Percentiles rank a stretch among this genome's conserved stretches.
Evolutionary conservation across 2,329 filamentous ascomycete genomes (phyloP).

Genomic region (Huntiella savannae): DNA sequence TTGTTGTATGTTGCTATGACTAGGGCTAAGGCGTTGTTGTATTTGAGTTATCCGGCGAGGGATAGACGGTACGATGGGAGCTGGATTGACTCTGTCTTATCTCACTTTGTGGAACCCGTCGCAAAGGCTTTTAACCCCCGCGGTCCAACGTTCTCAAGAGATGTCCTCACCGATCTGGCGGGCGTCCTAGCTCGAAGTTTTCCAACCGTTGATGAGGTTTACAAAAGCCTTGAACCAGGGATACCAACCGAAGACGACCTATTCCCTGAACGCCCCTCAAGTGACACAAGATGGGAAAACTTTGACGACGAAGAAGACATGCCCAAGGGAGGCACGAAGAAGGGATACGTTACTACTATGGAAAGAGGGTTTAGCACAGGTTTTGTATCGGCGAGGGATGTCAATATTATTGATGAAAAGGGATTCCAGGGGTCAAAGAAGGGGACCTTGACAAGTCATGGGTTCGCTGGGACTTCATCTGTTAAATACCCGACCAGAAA

Average conservation of each 20-base stretch:
- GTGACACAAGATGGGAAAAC: background rate
- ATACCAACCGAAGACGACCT: constrained; percentile 44
- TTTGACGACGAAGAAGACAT: constrained; percentile 15
- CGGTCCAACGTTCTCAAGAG: constrained; percentile 50
- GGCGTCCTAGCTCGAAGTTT: constrained; percentile 48
- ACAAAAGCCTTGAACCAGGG: constrained; percentile 31
- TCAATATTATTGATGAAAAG: background rate
- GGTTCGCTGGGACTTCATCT: background rate
- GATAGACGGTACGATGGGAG: background rate
- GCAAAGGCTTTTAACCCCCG: constrained; percentile 29
- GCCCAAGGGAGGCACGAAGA: constrained; percentile 19
- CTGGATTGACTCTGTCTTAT: constrained; percentile 12
- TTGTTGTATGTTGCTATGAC: constrained; percentile 96
- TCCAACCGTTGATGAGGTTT: constrained; percentile 36
- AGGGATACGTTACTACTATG: constrained; percentile 42
- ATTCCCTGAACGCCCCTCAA: constrained; percentile 45
- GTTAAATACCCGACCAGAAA: background rate
- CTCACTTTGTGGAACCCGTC: constrained; percentile 15
- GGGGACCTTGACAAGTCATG: background rate
- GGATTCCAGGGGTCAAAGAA: background rate
- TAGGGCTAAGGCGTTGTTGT: constrained; percentile 66
- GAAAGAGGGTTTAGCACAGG: constrained; percentile 43
- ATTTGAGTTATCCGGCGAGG: constrained; percentile 52
- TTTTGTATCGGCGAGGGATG: constrained; percentile 37
- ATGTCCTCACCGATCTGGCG: constrained; percentile 45